These are phyloP conservation scores for Tolypocladium cylindrosporum DNA, from an alignment of 2,329 filamentous ascomycete species.

Conservation along the genomic window DNA sequence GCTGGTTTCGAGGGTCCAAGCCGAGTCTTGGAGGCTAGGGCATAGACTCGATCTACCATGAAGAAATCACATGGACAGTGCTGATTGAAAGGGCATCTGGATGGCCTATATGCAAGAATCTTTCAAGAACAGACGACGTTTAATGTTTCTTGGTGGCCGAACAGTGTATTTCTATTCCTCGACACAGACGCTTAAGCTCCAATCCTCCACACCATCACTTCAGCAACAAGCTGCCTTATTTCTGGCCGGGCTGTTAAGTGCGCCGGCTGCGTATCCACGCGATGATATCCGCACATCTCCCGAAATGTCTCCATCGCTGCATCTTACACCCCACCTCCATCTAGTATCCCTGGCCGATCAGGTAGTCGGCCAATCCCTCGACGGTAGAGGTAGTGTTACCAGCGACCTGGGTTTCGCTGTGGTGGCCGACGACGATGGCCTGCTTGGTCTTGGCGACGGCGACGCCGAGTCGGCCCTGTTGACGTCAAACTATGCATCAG, in stretches of 20 bases:
- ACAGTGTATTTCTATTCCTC: not conserved
- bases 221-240: not conserved
- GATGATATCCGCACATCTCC: not conserved
- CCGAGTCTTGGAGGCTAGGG: not conserved
- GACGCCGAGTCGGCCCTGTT: conserved; percentile 65
- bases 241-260: not conserved
- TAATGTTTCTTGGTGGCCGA: not conserved
- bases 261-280: not conserved
- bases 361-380: conserved; percentile 78
- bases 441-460: conserved; percentile 78
- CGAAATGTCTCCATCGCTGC: not conserved
- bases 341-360: conserved; percentile 71
- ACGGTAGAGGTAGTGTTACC: conserved; percentile 70
- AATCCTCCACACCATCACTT: conserved; percentile 2
- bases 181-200: conserved; percentile 4
- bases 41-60: not conserved
- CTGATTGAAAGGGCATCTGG: conserved; percentile 7
- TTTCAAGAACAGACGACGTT: conserved; percentile 11
- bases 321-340: conserved; percentile 3
- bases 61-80: not conserved
- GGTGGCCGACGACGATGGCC: conserved; percentile 81
- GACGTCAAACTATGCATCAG: not conserved
- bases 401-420: conserved; percentile 63
- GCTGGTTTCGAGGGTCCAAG: not conserved
- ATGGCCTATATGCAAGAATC: conserved; percentile 19